Conservation (phyloP, 352 stramenopile species). For the Phytophthora ohioensis region DNA sequence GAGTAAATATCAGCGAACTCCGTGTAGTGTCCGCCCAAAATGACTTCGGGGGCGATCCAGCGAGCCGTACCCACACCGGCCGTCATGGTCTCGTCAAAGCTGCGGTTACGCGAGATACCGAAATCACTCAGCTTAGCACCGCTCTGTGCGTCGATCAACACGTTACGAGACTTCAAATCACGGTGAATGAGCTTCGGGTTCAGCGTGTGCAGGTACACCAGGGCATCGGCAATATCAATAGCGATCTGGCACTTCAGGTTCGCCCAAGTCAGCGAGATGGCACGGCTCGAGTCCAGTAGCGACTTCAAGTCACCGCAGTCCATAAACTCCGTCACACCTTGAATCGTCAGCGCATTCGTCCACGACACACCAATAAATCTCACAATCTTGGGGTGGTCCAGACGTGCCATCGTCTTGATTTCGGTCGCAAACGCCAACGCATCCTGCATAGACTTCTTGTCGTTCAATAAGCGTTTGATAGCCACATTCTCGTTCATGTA, state of each 20-base stretch:
- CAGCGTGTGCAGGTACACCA: constrained; percentile 79
- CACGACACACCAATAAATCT: constrained; percentile 76
- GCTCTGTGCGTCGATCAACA: constrained; percentile 66
- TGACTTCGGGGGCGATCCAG: constrained; percentile 68
- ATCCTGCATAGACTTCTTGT: constrained; percentile 67
- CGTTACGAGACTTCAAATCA: constrained; percentile 76
- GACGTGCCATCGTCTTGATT: constrained; percentile 62
- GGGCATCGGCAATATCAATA: constrained; percentile 69
- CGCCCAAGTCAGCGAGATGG: constrained; percentile 57
- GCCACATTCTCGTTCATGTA: constrained; percentile 77
- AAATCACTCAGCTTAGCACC: constrained; percentile 79
- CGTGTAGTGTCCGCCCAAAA: constrained; percentile 60
- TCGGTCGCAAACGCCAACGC: constrained; percentile 66
- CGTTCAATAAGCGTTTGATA: constrained; percentile 63
- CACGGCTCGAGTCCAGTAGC: constrained; percentile 50
- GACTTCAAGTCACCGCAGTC: constrained; percentile 70
- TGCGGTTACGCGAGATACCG: constrained; percentile 68
- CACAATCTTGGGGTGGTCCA: constrained; percentile 77
- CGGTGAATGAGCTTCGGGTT: constrained; percentile 75
- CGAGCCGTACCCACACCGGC: constrained; percentile 60
- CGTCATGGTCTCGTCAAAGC: constrained; percentile 71
- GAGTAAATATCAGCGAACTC: constrained; percentile 68
- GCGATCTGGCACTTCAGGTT: constrained; percentile 77
- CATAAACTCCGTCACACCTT: constrained; percentile 76
- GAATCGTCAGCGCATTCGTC: constrained; percentile 67